Conservation (phyloP, 805 yeast genomes). For the baker's yeast (Saccharomyces cerevisiae) region DNA sequence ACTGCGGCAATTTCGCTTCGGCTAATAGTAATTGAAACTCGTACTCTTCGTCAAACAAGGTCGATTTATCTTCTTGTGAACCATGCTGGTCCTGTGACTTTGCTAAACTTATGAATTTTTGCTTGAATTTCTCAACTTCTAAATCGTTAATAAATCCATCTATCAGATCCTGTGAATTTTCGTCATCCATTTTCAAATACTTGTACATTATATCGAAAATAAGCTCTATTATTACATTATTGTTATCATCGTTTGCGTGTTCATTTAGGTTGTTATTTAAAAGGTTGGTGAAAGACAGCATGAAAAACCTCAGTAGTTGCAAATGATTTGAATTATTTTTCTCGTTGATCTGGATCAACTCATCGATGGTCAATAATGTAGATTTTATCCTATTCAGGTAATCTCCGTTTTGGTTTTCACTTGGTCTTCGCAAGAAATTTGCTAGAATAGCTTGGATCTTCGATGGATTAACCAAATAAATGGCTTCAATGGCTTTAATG, state of each 20-base stretch:
- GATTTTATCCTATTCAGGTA: conserved; percentile 1
- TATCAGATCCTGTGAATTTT: conserved; percentile 5
- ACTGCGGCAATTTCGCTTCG: conserved; percentile 11
- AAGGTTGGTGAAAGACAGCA: conserved; percentile 28
- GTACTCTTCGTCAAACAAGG: conserved; percentile 13
- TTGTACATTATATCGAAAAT: conserved; percentile 20
- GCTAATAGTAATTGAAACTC: conserved; percentile 17
- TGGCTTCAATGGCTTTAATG: conserved; percentile 26
- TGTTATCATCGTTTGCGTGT: conserved; percentile 12
- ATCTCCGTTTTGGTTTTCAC: neutral
- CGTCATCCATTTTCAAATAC: conserved; percentile 11
- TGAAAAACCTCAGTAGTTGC: conserved; percentile 26
- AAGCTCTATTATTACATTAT: conserved; percentile 19
- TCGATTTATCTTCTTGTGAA: neutral
- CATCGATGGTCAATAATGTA: conserved; percentile 18
- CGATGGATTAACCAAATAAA: conserved; percentile 22
- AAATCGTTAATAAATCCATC: neutral
- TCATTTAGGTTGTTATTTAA: conserved; percentile 20
- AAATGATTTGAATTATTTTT: conserved; percentile 27
- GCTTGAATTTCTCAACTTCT: neutral
- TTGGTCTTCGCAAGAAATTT: conserved; percentile 6
- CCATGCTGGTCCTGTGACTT: neutral
- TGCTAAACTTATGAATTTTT: neutral
- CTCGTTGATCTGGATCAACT: conserved; percentile 18
- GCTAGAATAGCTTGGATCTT: conserved; percentile 1